Conservation (phyloP, 2,329 filamentous ascomycete species). For the Aspergillus japonicus region DNA sequence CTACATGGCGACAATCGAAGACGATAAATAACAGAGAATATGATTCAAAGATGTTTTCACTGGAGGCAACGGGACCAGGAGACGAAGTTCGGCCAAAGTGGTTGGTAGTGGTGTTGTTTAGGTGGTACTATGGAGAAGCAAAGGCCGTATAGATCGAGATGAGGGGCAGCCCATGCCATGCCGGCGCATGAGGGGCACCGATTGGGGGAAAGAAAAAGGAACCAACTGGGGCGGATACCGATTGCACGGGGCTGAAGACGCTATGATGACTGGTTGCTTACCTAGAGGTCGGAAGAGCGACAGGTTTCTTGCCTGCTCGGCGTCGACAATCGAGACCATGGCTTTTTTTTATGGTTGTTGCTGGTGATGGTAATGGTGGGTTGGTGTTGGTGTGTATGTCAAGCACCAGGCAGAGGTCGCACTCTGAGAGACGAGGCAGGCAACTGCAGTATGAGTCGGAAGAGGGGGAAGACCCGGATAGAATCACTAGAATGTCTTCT, state of each 20-base stretch:
- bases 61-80: background rate
- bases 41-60: no score
- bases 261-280: slow-evolving; percentile 40
- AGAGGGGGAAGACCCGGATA: background rate
- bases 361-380: background rate
- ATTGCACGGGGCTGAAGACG: slow-evolving; percentile 32
- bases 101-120: slow-evolving; percentile 1
- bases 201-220: slow-evolving; percentile 7
- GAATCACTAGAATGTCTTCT: background rate
- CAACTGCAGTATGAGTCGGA: slow-evolving; percentile 11
- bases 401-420: no score
- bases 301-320: slow-evolving; percentile 42
- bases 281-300: slow-evolving; percentile 47
- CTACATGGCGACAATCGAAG: background rate
- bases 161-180: slow-evolving; percentile 9
- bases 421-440: slow-evolving; percentile 19
- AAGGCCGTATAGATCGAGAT: background rate
- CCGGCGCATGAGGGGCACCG: slow-evolving; percentile 13
- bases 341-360: background rate
- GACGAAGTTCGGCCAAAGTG: background rate
- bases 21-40: background rate
- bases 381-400: background rate
- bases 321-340: slow-evolving; percentile 35
- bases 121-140: background rate
- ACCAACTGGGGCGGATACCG: slow-evolving; percentile 30